These are phyloP conservation scores for Monosporozyma aquatica DNA, from an alignment of 805 yeast species.

Conservation along the genomic window DNA sequence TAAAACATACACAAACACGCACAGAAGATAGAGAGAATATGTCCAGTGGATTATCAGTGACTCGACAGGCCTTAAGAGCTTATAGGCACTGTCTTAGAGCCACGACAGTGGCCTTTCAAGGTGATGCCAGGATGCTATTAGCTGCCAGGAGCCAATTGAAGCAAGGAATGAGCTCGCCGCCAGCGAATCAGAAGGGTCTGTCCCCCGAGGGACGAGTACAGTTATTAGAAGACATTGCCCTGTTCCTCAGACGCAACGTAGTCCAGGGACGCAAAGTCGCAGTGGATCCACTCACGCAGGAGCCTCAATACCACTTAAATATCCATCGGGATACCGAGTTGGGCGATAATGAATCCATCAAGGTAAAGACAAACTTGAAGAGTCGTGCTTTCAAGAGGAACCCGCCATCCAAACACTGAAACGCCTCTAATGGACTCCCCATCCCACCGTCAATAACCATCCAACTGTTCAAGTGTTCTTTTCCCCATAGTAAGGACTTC, in stretches of 20 bases:
- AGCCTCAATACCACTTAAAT: slow-evolving; percentile 37
- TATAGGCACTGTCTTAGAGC: slow-evolving; percentile 63
- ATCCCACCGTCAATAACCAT: no score
- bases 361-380: slow-evolving; percentile 26
- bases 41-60: background rate
- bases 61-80: slow-evolving; percentile 30
- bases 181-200: slow-evolving; percentile 40
- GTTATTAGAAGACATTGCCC: slow-evolving; percentile 60
- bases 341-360: slow-evolving; percentile 81
- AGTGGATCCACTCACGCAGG: slow-evolving; percentile 2
- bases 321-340: slow-evolving; percentile 78
- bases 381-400: background rate
- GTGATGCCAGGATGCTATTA: slow-evolving; percentile 35
- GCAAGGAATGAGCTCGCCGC: slow-evolving; percentile 36
- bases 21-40: no score
- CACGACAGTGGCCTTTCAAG: slow-evolving; percentile 48
- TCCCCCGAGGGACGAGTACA: slow-evolving; percentile 38
- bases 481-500: no score
- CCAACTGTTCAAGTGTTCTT: no score
- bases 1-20: background rate
- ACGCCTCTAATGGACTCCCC: background rate
- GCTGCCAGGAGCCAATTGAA: slow-evolving; percentile 57
- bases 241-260: slow-evolving; percentile 60
- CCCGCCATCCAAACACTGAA: background rate
- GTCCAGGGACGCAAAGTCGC: slow-evolving; percentile 65